Base-by-base conservation (phyloP, 345 rosid species). In the Murraya koenigii region DNA sequence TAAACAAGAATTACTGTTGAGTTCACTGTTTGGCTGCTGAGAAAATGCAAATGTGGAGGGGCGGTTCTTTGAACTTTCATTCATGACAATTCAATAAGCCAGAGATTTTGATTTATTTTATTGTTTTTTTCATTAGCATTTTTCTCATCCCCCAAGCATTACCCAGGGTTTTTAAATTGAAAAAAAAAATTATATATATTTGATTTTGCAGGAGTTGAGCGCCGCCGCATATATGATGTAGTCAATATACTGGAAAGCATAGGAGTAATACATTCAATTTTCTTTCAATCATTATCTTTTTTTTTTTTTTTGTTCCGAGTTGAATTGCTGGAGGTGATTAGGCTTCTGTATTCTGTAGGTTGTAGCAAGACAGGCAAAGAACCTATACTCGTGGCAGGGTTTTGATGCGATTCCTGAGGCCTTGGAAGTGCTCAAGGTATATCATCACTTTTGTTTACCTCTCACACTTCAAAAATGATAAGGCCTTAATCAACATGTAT, bases 211-310 rank as follows among this genome's bases (percentile, higher is more conserved):
- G 95, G 93, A 73, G 95, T 92, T 49, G 97, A 90, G 78, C 87
- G 97, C 32, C 87, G 97, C 55, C 86, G 98, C 23, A 92, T 93
- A 15, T 93, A 90, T 23, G 98, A 92, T 71, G 95, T 93, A 47
- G 97, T 93, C 72, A 92, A 93, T 59, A 90, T 92, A 76, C 35
- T 93, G 86, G 98, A 93, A 84, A 88, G 92, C 66, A 81, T 92
- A 62, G 95, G 95, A 25, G 97, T 93, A 81, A 76, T 86, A 74
- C 79, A 64, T 79, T 13, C 19, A 58, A 44, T 60, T 56, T 60
- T 55, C 20, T 56, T 64, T 44, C 1, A 5, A 1, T 26, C 38
- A 39, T 28, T 32, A 13, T 41, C 36, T 17, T 1, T 41, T 10
- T 1, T 1, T 41, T 10, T 1, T 32, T 26, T 2, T 64, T 6